Percentiles rank a stretch among this genome's conserved stretches.
Evolutionary conservation across 2,329 filamentous ascomycete species (phyloP).

Genomic region (Curvularia eragrostidis): DNA sequence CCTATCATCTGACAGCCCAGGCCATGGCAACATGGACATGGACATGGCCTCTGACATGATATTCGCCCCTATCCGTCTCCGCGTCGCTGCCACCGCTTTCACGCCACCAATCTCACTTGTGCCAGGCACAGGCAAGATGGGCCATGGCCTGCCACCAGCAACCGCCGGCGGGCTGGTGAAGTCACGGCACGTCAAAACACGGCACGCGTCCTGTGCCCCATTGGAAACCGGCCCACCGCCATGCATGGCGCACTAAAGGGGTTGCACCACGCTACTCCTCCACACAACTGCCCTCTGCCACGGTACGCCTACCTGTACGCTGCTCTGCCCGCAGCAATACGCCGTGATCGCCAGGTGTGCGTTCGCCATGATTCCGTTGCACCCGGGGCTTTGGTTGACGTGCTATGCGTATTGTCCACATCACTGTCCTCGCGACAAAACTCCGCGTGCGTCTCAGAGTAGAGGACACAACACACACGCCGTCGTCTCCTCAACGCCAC

Average conservation of each 20-base stretch:
- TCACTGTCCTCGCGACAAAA: not conserved
- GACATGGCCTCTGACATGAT: not conserved
- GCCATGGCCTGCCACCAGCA: not conserved
- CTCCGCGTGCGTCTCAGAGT: no score
- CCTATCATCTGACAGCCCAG: not conserved
- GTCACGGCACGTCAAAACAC: not conserved
- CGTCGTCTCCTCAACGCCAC: not conserved
- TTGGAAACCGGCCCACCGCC: not conserved
- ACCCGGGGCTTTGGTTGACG: not conserved
- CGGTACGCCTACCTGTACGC: not conserved
- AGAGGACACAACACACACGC: no score
- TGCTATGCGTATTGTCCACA: not conserved
- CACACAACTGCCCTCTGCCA: not conserved
- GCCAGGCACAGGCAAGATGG: not conserved
- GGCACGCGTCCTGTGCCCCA: not conserved
- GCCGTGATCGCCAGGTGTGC: not conserved
- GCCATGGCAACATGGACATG: not conserved
- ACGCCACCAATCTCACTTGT: constrained; percentile 1
- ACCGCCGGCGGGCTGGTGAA: not conserved
- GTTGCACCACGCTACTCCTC: not conserved
- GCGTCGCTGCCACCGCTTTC: not conserved
- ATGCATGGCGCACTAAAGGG: not conserved
- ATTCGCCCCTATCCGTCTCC: not conserved
- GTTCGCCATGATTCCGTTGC: no score
- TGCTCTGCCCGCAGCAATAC: not conserved